These are phyloP conservation scores for Candida hispaniensis DNA, from an alignment of 805 yeast genomes.

Conservation along the genomic window DNA sequence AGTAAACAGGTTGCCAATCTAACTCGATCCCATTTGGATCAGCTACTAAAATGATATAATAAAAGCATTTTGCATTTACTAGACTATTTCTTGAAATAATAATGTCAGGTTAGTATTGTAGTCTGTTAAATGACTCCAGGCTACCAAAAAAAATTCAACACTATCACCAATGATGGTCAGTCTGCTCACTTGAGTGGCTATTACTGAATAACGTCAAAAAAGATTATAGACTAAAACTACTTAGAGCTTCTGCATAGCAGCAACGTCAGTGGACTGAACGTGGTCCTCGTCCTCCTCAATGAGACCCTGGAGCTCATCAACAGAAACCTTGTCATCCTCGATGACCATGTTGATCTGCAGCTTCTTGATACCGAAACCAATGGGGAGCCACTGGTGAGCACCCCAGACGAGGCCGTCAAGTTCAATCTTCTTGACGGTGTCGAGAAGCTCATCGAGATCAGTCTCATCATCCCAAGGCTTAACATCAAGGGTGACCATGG, in stretches of 20 bases:
- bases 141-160: too few species aligned
- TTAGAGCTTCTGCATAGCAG: conserved; percentile 97
- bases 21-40: conserved; percentile 24
- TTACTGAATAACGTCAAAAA: too few species aligned
- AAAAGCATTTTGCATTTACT: too few species aligned
- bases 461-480: conserved; percentile 99
- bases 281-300: conserved; percentile 95
- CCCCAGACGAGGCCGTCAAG: conserved; percentile 97
- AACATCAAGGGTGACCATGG: conserved; percentile 90
- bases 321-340: conserved; percentile 92
- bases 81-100: too few species aligned
- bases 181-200: too few species aligned
- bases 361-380: conserved; percentile 99
- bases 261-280: conserved; percentile 97
- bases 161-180: too few species aligned
- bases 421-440: conserved; percentile 74
- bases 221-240: conserved; percentile 19
- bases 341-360: conserved; percentile 96
- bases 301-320: conserved; percentile 66
- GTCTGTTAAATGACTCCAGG: too few species aligned
- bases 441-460: conserved; percentile 77
- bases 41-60: too few species aligned
- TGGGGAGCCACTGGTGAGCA: conserved; percentile 90
- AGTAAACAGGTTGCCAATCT: conserved; percentile 37
- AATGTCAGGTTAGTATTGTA: too few species aligned